Percentiles rank a stretch among this genome's conserved stretches.
phyloP scores from a whole-genome alignment of 176 grass and related monocot genomes.

The Aegilops umbellulata region DNA sequence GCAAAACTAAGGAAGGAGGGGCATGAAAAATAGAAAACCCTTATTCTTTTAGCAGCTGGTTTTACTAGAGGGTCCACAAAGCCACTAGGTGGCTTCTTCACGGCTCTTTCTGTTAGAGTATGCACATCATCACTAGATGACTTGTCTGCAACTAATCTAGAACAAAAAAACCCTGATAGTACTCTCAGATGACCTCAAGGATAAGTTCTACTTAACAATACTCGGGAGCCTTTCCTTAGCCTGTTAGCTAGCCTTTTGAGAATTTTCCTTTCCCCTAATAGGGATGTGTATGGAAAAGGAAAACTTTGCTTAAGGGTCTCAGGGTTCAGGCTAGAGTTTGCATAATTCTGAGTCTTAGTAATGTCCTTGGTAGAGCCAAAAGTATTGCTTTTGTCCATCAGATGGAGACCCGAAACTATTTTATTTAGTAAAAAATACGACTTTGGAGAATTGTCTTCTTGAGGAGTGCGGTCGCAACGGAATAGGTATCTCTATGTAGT shows the following conservation, averaged over 20 bases:
- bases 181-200: slow-evolving; percentile 46
- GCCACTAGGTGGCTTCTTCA: slow-evolving; percentile 17
- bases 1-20: too few species aligned
- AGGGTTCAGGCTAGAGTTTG: slow-evolving; percentile 29
- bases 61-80: slow-evolving; percentile 11
- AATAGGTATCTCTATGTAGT: not conserved
- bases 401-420: not conserved
- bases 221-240: slow-evolving; percentile 27
- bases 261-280: slow-evolving; percentile 24
- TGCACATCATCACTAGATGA: slow-evolving; percentile 25
- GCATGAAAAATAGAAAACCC: too few species aligned
- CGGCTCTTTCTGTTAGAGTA: not conserved
- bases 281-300: slow-evolving; percentile 14
- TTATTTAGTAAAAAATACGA: not conserved
- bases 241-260: slow-evolving; percentile 31
- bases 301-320: slow-evolving; percentile 8
- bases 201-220: slow-evolving; percentile 25
- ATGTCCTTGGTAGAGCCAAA: not conserved
- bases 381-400: slow-evolving; percentile 35
- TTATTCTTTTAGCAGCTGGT: slow-evolving; percentile 6
- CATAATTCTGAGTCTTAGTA: slow-evolving; percentile 14
- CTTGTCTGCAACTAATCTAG: slow-evolving; percentile 20
- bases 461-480: not conserved
- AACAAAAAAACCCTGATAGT: slow-evolving; percentile 41
- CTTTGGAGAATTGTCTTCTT: not conserved